Conservation (phyloP, 225 moss, liverwort and hornwort species). For the Sphagnum contortum region DNA sequence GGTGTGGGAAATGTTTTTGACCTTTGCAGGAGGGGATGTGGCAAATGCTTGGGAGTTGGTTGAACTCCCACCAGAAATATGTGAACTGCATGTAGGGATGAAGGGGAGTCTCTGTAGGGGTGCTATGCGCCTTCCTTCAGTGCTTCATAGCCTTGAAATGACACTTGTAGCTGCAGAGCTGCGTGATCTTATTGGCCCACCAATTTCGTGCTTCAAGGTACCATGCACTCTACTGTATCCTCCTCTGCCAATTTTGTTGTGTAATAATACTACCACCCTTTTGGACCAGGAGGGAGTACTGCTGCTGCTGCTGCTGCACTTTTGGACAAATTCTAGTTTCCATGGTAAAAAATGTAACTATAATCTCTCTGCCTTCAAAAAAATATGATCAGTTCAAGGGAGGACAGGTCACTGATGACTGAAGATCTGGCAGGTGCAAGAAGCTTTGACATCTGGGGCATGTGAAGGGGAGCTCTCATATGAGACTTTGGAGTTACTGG, state of each 20-base stretch:
- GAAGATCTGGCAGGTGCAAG: conserved; percentile 36
- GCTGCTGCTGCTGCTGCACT: too few relatives aligned
- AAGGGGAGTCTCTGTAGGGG: conserved; percentile 57
- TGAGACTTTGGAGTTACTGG: conserved; percentile 68
- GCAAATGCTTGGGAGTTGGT: conserved; percentile 32
- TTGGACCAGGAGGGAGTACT: too few relatives aligned
- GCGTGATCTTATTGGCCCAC: conserved; percentile 50
- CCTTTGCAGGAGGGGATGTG: conserved; percentile 5
- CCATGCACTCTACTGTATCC: too few relatives aligned
- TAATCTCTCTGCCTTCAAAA: too few relatives aligned
- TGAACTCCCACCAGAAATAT: conserved; percentile 68
- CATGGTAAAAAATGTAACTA: too few relatives aligned
- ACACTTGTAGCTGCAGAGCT: conserved; percentile 70
- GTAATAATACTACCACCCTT: too few relatives aligned
- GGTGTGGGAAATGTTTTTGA: too few relatives aligned
- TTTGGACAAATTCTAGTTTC: too few relatives aligned
- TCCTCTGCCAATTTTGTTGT: too few relatives aligned
- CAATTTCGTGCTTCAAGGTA: conserved; percentile 72
- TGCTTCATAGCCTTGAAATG: conserved; percentile 60
- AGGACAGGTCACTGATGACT: too few relatives aligned
- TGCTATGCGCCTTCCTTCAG: conserved; percentile 72
- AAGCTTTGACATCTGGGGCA: conserved; percentile 68
- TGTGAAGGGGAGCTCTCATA: conserved; percentile 62
- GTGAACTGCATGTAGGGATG: conserved; percentile 47
- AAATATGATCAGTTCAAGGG: too few relatives aligned